Evolutionary conservation across 2,329 filamentous ascomycete genomes (phyloP).

Genomic region (Rhynchosporium secalis): DNA sequence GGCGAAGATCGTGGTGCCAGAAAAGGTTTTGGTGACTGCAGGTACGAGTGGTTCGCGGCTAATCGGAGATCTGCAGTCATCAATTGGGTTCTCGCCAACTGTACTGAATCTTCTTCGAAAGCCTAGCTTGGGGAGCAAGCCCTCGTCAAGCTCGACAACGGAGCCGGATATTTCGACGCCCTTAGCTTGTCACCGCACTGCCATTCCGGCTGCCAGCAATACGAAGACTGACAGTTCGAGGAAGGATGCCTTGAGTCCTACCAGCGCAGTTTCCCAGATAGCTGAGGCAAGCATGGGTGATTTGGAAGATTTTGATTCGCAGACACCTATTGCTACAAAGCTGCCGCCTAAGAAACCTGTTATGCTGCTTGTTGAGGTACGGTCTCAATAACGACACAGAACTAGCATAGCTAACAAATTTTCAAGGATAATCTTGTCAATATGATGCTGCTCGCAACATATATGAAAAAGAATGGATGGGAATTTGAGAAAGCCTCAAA

Average conservation of each 20-base stretch:
- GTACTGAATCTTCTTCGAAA: conserved; percentile 15
- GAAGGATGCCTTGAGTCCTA: neutral
- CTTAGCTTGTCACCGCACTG: neutral
- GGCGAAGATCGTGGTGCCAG: conserved; percentile 6
- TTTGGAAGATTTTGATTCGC: neutral
- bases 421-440: conserved; percentile 43
- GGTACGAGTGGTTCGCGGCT: conserved; percentile 22
- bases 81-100: conserved; percentile 31
- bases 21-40: conserved; percentile 22
- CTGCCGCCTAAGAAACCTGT: conserved; percentile 17
- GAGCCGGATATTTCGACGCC: neutral
- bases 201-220: neutral
- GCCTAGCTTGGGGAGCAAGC: neutral
- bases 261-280: neutral
- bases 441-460: conserved; percentile 39
- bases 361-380: conserved; percentile 32
- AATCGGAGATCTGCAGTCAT: conserved; percentile 28
- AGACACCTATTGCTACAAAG: neutral
- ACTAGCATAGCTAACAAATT: neutral
- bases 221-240: neutral
- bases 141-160: neutral
- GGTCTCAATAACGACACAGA: neutral
- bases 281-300: neutral
- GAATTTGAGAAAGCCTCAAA: conserved; percentile 45
- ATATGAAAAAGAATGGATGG: conserved; percentile 34